Evolutionary conservation across 495 filamentous ascomycete species (phyloP), one percentile per base, ranked within the genome.

Genomic region (Hypomontagnella submonticulosa): DNA sequence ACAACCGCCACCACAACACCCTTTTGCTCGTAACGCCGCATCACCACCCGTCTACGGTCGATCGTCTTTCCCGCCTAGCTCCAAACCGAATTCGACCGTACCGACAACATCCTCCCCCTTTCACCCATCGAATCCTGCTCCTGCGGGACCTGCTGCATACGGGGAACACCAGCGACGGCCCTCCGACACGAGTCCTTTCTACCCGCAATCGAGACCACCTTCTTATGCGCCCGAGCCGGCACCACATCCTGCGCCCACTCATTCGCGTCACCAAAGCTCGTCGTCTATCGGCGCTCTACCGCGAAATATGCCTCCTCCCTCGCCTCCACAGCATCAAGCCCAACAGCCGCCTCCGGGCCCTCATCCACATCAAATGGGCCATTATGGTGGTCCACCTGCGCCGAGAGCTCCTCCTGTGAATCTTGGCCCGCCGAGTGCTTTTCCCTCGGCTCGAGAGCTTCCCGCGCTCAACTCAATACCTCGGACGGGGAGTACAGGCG

Each of bases 231-330:
- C 75, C 32, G 82, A 83, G 15, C 76, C 79, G 47, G 74, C 76
- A 34, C 70, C 81, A 11, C 77, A 81, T 69, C 73, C 76, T 43
- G 71, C 76, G 47, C 69, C 75, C 27, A 63, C 75, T 23, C 83
- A 86, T 69, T 76, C 82, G 61, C 82, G 83, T 66, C 82, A 84
- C 63, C 81, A 75, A 47, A 85, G 83, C 73, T 66, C 81, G 19
- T 84, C 83, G 19, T 84, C 83, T 13, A 73, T 84, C 12, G 78
- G 78, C 20, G 80, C 76, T 7, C 71, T 83, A 38, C 78, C 73
- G 70, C 78, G 82, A 66, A 76, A 62, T 36, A 84, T 85, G 81
- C 82, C 81, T 52, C 84, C 83, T 37, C 82, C 83, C 19, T 84
- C 83, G 30, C 78, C 84, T 49, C 80, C 81, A 50, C 71, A 71